Conservation (phyloP, 2,329 filamentous ascomycete species). For the Botrytis galanthina region DNA sequence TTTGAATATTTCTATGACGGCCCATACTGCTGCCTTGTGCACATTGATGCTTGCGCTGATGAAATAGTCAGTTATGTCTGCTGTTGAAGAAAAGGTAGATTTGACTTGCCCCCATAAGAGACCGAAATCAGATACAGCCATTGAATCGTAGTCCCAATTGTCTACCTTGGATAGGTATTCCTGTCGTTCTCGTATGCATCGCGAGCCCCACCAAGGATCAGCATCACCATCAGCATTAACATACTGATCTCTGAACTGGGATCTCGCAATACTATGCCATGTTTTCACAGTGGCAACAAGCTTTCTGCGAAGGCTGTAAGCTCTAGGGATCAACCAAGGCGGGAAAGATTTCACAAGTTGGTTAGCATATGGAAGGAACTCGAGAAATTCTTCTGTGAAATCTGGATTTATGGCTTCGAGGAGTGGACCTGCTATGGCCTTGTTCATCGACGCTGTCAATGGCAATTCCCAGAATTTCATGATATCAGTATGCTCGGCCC, state of each 20-base stretch:
- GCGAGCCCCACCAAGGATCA: not conserved
- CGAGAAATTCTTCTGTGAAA: not conserved
- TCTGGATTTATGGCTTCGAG: not conserved
- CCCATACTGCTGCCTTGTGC: not conserved
- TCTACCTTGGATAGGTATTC: not conserved
- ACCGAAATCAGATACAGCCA: not conserved
- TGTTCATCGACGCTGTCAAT: not conserved
- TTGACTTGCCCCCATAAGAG: not conserved
- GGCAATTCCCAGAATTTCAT: not conserved
- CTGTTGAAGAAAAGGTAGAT: not conserved
- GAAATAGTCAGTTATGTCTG: not conserved
- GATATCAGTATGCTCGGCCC: not conserved
- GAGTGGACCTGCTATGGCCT: not conserved
- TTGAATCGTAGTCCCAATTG: not conserved
- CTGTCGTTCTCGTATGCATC: not conserved
- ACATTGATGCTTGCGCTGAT: slow-evolving; percentile 3
- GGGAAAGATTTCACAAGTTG: not conserved
- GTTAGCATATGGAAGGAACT: not conserved
- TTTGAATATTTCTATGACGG: slow-evolving; percentile 5
- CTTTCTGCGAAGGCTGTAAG: not conserved
- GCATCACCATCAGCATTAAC: not conserved
- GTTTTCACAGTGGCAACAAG: not conserved
- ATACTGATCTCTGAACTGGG: not conserved
- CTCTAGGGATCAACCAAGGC: not conserved
- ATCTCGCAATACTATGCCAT: not conserved